Evolutionary conservation across 2,329 filamentous ascomycete genomes (phyloP).

Genomic region (Teratosphaeria viscida): DNA sequence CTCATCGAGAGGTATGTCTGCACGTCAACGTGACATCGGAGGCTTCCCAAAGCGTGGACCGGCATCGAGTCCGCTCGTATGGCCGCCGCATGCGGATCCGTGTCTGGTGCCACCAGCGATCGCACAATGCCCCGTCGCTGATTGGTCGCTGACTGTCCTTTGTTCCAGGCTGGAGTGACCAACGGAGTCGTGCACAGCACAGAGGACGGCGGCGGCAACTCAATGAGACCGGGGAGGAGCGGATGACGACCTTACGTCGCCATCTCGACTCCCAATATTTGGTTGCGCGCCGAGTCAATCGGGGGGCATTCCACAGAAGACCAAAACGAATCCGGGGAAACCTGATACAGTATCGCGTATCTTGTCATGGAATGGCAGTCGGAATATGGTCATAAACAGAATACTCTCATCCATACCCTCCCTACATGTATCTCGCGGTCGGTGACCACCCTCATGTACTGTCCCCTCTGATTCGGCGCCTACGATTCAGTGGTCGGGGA

Average conservation of each 20-base stretch:
- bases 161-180: neutral
- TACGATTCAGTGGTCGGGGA: neutral
- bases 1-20: slow-evolving; percentile 75
- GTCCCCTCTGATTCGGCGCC: neutral
- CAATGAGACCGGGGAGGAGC: neutral
- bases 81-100: neutral
- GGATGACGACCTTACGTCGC: neutral
- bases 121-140: neutral
- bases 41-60: neutral
- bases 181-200: neutral
- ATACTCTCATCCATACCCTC: neutral
- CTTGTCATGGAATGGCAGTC: neutral
- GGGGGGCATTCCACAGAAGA: neutral
- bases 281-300: neutral
- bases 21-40: neutral
- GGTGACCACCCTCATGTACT: neutral
- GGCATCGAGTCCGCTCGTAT: neutral
- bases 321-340: neutral
- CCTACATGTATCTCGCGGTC: neutral
- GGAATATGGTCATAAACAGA: neutral
- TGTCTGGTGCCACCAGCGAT: neutral
- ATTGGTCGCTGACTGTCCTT: neutral
- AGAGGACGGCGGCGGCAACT: neutral
- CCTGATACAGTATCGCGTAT: neutral
- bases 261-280: neutral